Conservation (phyloP, 192 early-diverging fungal species). For the Chytriomyces confervae region DNA sequence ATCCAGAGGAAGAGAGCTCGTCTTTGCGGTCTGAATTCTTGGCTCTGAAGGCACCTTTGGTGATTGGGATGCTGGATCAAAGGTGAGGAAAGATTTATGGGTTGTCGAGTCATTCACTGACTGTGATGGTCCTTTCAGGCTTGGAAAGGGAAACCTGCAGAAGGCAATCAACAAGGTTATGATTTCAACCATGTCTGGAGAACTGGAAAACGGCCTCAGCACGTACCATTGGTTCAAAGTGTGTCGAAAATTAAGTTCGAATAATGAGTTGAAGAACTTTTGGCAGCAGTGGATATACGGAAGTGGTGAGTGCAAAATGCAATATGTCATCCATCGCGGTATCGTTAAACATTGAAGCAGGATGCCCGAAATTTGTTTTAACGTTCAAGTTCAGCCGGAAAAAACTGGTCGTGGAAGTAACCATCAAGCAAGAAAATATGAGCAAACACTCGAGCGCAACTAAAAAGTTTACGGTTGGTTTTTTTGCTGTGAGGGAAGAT, state of each 20-base stretch:
- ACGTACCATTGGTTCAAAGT: conserved; percentile 70
- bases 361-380: conserved; percentile 84
- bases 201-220: conserved; percentile 53
- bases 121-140: conserved; percentile 51
- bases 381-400: conserved; percentile 90
- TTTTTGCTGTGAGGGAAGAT: neutral
- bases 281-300: conserved; percentile 66
- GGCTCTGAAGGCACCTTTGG: conserved; percentile 81
- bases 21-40: conserved; percentile 72
- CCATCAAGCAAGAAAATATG: conserved; percentile 52
- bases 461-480: conserved; percentile 56
- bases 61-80: conserved; percentile 90
- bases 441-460: conserved; percentile 53
- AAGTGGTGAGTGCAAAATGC: neutral
- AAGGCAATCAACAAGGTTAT: conserved; percentile 85
- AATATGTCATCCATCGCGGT: neutral
- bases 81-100: conserved; percentile 15
- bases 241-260: conserved; percentile 86
- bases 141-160: conserved; percentile 73
- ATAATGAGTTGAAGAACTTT: conserved; percentile 88
- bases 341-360: conserved; percentile 4
- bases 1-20: conserved; percentile 51
- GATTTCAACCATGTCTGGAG: conserved; percentile 64
- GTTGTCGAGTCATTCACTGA: neutral
- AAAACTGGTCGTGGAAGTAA: conserved; percentile 93